phyloP scores from a whole-genome alignment of 345 rosid genomes.

The Eucalyptus victrix region DNA sequence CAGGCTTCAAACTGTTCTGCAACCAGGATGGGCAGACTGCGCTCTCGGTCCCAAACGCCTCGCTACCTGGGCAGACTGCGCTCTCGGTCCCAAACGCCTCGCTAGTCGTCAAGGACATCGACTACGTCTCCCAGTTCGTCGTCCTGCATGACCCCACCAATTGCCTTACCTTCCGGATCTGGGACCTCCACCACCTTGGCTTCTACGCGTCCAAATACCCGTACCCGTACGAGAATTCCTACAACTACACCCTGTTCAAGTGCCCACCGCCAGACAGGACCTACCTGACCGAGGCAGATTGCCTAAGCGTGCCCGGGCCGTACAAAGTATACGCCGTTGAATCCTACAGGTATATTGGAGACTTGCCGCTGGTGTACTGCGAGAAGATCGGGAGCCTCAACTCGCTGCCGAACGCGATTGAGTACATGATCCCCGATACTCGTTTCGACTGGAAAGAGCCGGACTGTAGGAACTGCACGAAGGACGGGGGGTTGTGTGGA shows the following conservation, averaged over 20 bases:
- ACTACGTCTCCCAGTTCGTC: not conserved
- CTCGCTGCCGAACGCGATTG: not conserved
- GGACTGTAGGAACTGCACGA: not conserved
- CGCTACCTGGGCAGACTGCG: not conserved
- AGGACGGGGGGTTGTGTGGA: not conserved
- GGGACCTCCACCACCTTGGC: not conserved
- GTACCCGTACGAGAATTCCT: fast-evolving
- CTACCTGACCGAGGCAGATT: not conserved
- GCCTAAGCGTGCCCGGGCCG: not conserved
- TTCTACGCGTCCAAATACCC: not conserved
- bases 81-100: not conserved
- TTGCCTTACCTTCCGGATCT: not conserved
- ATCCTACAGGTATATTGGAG: not conserved
- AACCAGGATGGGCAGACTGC: not conserved
- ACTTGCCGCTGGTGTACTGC: not conserved
- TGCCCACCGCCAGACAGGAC: not conserved
- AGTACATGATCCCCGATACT: not conserved
- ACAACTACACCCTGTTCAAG: not conserved
- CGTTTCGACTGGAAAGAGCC: not conserved
- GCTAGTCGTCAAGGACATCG: not conserved
- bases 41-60: not conserved
- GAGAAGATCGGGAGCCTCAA: not conserved
- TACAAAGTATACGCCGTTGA: not conserved
- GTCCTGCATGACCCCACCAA: not conserved
- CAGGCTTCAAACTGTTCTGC: not conserved